Evolutionary conservation across 2,329 filamentous ascomycete species (phyloP).

Genomic region (Fusarium aywerte): DNA sequence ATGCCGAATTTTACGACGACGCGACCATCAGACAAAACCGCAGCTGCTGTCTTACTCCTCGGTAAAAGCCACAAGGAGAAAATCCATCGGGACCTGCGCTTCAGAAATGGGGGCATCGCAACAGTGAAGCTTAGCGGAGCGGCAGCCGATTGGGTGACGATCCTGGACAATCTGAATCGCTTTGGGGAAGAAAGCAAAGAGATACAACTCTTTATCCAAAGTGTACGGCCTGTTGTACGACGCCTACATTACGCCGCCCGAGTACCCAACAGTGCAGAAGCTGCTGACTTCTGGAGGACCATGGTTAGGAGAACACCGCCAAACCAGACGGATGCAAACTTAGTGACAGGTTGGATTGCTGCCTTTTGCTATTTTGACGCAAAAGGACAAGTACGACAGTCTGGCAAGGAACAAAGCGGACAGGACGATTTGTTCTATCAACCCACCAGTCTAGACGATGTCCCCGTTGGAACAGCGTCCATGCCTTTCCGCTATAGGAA

Average conservation of each 20-base stretch:
- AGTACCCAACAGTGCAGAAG: neutral
- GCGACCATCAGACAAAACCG: neutral
- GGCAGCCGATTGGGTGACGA: accelerated
- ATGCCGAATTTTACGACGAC: neutral
- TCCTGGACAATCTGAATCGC: accelerated
- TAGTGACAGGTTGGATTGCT: neutral
- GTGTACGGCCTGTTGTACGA: neutral
- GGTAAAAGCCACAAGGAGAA: neutral
- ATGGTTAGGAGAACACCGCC: neutral
- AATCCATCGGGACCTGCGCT: neutral
- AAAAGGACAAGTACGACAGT: too few relatives aligned
- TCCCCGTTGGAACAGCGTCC: neutral
- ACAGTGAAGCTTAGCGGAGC: neutral
- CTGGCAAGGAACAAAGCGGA: accelerated
- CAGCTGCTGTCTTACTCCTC: neutral
- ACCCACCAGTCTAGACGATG: neutral
- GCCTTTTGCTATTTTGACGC: neutral
- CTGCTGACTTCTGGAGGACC: neutral
- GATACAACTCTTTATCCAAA: neutral
- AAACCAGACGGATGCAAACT: neutral
- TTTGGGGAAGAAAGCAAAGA: neutral
- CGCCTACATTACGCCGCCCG: neutral
- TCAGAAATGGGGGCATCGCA: neutral
- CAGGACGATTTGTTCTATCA: neutral
- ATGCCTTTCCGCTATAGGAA: neutral